phyloP scores from a whole-genome alignment of 495 filamentous ascomycete species.

The Lepraria neglecta region DNA sequence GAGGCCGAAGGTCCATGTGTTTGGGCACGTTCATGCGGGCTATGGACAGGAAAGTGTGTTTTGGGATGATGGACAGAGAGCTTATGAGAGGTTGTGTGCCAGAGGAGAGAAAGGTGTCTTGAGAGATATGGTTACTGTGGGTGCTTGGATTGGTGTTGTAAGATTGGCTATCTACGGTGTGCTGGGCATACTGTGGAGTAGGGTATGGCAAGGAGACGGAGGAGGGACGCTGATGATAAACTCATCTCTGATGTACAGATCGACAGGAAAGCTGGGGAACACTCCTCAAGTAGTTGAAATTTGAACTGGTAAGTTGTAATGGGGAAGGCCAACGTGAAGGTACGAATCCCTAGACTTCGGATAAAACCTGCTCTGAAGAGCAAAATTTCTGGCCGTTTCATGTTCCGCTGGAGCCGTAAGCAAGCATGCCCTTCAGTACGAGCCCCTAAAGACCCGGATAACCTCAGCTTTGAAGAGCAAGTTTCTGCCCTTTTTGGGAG shows the following conservation, averaged over 20 bases:
- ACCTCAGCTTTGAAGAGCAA: too few relatives aligned
- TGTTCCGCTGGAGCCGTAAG: too few relatives aligned
- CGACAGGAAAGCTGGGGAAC: slow-evolving; percentile 59
- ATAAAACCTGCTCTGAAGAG: background rate
- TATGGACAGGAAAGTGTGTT: slow-evolving; percentile 58
- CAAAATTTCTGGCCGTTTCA: background rate
- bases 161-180: slow-evolving; percentile 58
- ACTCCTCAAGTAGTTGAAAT: slow-evolving; percentile 53
- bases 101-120: slow-evolving; percentile 44
- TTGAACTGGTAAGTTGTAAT: slow-evolving; percentile 5
- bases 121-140: slow-evolving; percentile 46
- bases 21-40: slow-evolving; percentile 78
- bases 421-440: too few relatives aligned
- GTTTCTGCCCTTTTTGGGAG: too few relatives aligned
- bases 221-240: slow-evolving; percentile 63
- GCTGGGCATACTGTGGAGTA: slow-evolving; percentile 61
- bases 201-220: slow-evolving; percentile 57
- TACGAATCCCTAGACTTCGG: too few relatives aligned
- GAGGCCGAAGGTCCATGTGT: slow-evolving; percentile 73
- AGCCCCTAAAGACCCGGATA: too few relatives aligned
- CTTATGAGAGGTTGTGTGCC: slow-evolving; percentile 61
- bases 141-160: slow-evolving; percentile 56
- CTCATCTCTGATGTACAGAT: slow-evolving; percentile 64
- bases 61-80: slow-evolving; percentile 69
- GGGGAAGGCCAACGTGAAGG: background rate